Evolutionary conservation across 768 basidiomycete genomes (phyloP).

Genomic region (Agrocybe praecox): DNA sequence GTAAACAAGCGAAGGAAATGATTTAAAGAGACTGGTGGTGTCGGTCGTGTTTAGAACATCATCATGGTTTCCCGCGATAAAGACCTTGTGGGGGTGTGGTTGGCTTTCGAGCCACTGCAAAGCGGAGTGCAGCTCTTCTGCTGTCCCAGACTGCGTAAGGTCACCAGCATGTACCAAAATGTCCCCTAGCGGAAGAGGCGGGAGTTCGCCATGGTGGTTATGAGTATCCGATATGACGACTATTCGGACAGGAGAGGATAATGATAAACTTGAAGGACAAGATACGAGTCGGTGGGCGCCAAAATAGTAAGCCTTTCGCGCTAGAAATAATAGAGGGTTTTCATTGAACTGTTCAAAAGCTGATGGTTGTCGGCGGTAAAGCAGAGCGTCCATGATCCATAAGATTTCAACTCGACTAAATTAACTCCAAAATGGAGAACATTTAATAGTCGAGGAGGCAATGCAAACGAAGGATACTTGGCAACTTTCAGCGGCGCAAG

Average conservation of each 20-base stretch:
- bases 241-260: conserved; percentile 19
- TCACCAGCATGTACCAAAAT: conserved; percentile 44
- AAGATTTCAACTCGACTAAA: too few relatives aligned
- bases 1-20: conserved; percentile 34
- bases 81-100: conserved; percentile 40
- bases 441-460: too few relatives aligned
- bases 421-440: too few relatives aligned
- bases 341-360: not conserved
- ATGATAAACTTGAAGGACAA: not conserved
- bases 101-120: conserved; percentile 31
- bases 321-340: not conserved
- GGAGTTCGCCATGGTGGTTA: conserved; percentile 26
- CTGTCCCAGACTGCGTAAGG: conserved; percentile 37
- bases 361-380: not conserved
- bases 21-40: conserved; percentile 6
- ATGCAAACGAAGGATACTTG: too few relatives aligned
- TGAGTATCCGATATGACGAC: conserved; percentile 45
- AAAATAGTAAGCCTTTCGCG: not conserved
- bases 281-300: not conserved
- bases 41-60: conserved; percentile 21
- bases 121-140: conserved; percentile 27
- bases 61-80: conserved; percentile 50
- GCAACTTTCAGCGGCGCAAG: too few relatives aligned
- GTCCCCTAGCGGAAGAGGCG: conserved; percentile 37
- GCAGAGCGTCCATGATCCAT: not conserved